Conservation (phyloP, 352 stramenopile species). For the Pythium utonaiense region DNA sequence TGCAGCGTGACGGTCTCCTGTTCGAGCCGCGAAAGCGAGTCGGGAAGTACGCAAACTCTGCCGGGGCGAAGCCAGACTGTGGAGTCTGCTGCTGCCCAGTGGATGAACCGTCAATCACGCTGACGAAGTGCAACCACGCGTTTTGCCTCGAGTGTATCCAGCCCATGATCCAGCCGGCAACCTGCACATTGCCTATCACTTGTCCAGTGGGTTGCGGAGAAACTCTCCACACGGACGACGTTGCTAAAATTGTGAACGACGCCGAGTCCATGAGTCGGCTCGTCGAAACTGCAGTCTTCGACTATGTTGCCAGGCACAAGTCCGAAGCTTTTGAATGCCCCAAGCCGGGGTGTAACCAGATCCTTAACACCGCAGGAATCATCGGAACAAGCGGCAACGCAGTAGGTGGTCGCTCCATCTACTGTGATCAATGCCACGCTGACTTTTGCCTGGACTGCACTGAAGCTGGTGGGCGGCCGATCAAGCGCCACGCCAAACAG, state of each 20-base stretch:
- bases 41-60: too few relatives aligned
- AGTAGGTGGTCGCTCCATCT: conserved; percentile 1
- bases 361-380: conserved; percentile 2
- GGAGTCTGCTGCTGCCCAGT: conserved; percentile 9
- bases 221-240: conserved; percentile 14
- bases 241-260: conserved; percentile 8
- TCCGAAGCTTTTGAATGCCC: conserved; percentile 11
- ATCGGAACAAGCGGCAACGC: not conserved
- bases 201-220: conserved; percentile 11
- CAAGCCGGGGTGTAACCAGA: conserved; percentile 26
- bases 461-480: not conserved
- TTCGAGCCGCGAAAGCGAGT: not conserved
- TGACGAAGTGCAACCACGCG: conserved; percentile 19
- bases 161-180: not conserved
- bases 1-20: not conserved
- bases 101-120: conserved; percentile 9
- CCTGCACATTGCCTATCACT: conserved; percentile 3
- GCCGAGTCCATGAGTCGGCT: conserved; percentile 11
- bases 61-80: conserved; percentile 7
- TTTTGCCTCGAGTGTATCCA: conserved; percentile 19
- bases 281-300: conserved; percentile 17
- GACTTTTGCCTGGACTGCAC: conserved; percentile 22
- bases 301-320: conserved; percentile 15
- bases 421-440: conserved; percentile 10
- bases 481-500: not conserved